Conservation (phyloP, 2,329 filamentous ascomycete species). For the Talaromyces pinophilus region DNA sequence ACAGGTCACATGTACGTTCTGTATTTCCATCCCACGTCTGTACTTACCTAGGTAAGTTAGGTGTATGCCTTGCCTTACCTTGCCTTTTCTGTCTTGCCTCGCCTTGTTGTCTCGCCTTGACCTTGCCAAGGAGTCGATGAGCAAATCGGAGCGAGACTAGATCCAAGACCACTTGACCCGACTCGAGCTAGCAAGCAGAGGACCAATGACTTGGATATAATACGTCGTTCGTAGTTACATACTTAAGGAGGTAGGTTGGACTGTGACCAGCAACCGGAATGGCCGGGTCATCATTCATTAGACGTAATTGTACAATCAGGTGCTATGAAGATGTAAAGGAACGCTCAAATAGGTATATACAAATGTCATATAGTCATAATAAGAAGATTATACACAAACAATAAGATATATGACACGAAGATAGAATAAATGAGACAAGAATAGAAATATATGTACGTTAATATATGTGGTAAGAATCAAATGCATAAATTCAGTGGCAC, state of each 20-base stretch:
- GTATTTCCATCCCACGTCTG: not conserved
- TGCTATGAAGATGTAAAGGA: not conserved
- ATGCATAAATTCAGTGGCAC: slow-evolving; percentile 6
- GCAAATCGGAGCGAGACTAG: slow-evolving; percentile 3
- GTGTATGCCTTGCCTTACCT: not conserved
- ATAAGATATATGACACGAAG: not conserved
- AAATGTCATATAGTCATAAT: not conserved
- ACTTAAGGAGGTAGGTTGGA: no score
- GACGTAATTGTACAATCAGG: not conserved
- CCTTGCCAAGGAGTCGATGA: not conserved
- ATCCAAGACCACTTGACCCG: not conserved
- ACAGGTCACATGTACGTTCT: not conserved
- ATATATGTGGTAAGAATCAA: slow-evolving; percentile 7
- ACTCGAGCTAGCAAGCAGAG: not conserved
- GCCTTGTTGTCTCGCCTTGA: not conserved
- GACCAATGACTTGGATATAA: not conserved
- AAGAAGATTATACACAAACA: not conserved
- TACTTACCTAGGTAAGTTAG: not conserved
- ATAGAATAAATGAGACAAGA: slow-evolving; percentile 1
- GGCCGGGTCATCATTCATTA: not conserved
- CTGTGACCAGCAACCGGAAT: not conserved
- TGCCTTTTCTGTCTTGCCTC: not conserved
- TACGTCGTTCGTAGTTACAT: not conserved
- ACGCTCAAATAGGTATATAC: not conserved
- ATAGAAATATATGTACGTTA: slow-evolving; percentile 5